Conservation (phyloP, 2,329 filamentous ascomycete genomes). For the Cryphonectria parasitica region DNA sequence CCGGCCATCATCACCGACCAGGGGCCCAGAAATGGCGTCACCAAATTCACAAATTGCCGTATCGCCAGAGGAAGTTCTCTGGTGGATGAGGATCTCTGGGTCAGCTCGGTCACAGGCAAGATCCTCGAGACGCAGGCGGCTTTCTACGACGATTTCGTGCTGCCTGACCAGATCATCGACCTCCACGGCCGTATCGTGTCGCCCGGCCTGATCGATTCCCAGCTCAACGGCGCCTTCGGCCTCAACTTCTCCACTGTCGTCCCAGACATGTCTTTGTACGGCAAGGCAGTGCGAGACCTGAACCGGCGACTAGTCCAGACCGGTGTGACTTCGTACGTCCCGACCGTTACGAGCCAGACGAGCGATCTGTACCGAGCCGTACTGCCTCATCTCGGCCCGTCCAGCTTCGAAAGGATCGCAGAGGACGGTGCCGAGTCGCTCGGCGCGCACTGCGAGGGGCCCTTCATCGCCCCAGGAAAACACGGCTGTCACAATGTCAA, state of each 20-base stretch:
- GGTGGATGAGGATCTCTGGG: slow-evolving; percentile 82
- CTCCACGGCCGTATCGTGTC: slow-evolving; percentile 81
- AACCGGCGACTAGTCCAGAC: slow-evolving; percentile 73
- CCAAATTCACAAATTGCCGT: slow-evolving; percentile 88
- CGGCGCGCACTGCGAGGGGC: slow-evolving; percentile 88
- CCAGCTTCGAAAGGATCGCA: slow-evolving; percentile 61
- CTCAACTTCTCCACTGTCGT: slow-evolving; percentile 86
- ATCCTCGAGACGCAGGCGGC: slow-evolving; percentile 72
- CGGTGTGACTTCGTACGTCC: slow-evolving; percentile 83
- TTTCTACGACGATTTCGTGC: slow-evolving; percentile 69
- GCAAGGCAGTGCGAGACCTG: slow-evolving; percentile 68
- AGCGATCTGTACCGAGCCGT: slow-evolving; percentile 82
- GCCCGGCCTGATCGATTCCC: slow-evolving; percentile 86
- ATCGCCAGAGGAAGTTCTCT: slow-evolving; percentile 70
- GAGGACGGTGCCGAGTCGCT: slow-evolving; percentile 81
- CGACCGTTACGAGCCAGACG: slow-evolving; percentile 79
- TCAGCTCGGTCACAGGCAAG: slow-evolving; percentile 79
- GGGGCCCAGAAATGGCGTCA: slow-evolving; percentile 60
- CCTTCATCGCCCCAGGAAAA: slow-evolving; percentile 80
- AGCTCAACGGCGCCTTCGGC: slow-evolving; percentile 89
- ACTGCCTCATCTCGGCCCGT: slow-evolving; percentile 77
- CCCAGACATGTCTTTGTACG: slow-evolving; percentile 67
- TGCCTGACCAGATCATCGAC: slow-evolving; percentile 77
- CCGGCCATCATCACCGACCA: slow-evolving; percentile 49
- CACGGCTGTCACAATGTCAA: slow-evolving; percentile 83